These are phyloP conservation scores for Thoreauomyces humboldtii DNA, from an alignment of 192 early-diverging fungal species.

Conservation along the genomic window DNA sequence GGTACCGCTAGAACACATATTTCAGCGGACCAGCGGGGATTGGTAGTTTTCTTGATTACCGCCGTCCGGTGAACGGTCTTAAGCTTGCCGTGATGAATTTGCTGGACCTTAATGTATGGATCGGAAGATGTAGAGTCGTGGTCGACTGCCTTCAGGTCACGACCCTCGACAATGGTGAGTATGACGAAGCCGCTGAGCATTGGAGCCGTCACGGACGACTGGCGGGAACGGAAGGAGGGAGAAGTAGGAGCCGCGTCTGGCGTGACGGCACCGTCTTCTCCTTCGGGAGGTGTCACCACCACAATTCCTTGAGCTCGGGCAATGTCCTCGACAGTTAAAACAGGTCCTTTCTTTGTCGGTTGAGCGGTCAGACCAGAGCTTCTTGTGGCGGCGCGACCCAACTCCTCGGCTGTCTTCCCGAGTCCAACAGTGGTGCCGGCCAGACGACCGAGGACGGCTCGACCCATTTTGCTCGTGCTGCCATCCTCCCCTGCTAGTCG, in stretches of 20 bases:
- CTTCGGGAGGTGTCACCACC: background rate
- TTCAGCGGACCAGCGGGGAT: conserved; percentile 61
- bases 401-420: conserved; percentile 6
- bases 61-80: conserved; percentile 67
- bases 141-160: conserved; percentile 57
- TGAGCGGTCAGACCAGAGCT: background rate
- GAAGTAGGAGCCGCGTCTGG: background rate
- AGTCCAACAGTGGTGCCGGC: conserved; percentile 12
- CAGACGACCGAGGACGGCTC: conserved; percentile 8
- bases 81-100: conserved; percentile 44
- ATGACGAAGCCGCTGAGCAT: background rate
- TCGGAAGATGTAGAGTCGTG: conserved; percentile 50
- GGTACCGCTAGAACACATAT: conserved; percentile 11
- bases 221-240: background rate
- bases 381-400: background rate
- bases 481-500: conserved; percentile 18
- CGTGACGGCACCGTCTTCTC: background rate
- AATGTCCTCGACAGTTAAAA: conserved; percentile 2
- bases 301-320: background rate
- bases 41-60: conserved; percentile 66
- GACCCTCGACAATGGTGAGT: conserved; percentile 47
- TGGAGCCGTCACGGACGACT: background rate
- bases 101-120: conserved; percentile 22
- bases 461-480: conserved; percentile 14
- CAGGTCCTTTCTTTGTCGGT: background rate